Base-by-base conservation (phyloP, 169 alveolate species). In the Plasmodium falciparum region DNA sequence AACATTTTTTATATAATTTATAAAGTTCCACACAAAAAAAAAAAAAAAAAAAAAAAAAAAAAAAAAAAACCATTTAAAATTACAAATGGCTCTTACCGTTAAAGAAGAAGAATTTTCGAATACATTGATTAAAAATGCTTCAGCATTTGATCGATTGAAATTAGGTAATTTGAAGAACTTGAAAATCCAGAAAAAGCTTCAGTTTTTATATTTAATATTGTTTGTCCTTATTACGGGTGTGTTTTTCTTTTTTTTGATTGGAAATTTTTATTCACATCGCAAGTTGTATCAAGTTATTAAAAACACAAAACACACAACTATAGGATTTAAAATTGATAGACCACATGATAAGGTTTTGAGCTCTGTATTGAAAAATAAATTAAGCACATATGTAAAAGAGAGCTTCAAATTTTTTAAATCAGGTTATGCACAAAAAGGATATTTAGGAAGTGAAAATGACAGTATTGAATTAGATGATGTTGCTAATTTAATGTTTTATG, bases 131-230 rank as follows among this genome's bases (percentile, higher is more conserved):
- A 63, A 66, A 65, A 76, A 65, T 43, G 13, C 62, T 6, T 52
- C 89, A 9, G 89, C 89, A 12, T 76, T 76, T 76, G 89, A 66
- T 50, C 47, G 65, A 17, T 11, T 76, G 47, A 76, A 63, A 50
- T 47, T 65, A 39, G 54, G 54, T 70, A 54, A 76, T 15, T 58
- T 76, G 29, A 76, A 76, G 52, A 63, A 49, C 54, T 63, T 76
- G 63, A 76, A 76, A 76, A 50, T 58, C n/a, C 89, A 76, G 75
- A 76, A 76, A 39, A 76, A 58, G 50, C 66, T 76, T 52, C 89
- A 65, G 49, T 50, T 66, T 15, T 43, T 76, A 12, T 76, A 63
- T 76, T 76, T 65, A 47, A 63, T 76, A 6, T 65, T 76, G 12
- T 76, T 63, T 65, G 24, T 76, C n/a, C 45, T 63, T 52, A 39